A percentile compares a stretch with the other conserved stretches of the same genome.
Evolutionary conservation across 2,329 filamentous ascomycete species (phyloP).

Genomic region (Aphanocladium album): DNA sequence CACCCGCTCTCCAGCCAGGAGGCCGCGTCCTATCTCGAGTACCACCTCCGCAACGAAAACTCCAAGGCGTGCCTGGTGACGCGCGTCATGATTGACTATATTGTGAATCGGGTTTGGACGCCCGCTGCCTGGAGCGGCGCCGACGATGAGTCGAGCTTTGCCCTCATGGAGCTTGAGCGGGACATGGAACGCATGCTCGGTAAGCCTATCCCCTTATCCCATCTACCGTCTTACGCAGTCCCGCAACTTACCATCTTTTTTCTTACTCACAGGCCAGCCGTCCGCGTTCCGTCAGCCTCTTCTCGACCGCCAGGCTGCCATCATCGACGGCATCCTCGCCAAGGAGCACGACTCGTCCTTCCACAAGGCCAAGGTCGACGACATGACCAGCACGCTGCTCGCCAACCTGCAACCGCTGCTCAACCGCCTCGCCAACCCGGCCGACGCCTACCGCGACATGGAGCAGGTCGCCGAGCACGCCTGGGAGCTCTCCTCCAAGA

Average conservation of each 20-base stretch:
- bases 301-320: constrained; percentile 31
- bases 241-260: no score
- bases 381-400: constrained; percentile 37
- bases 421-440: constrained; percentile 28
- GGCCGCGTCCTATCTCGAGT: constrained; percentile 36
- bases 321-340: constrained; percentile 35
- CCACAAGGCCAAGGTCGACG: constrained; percentile 31
- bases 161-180: constrained; percentile 31
- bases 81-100: constrained; percentile 37
- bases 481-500: constrained; percentile 42
- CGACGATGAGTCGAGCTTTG: constrained; percentile 29
- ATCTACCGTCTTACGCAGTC: rapidly evolving
- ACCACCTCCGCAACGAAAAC: constrained; percentile 34
- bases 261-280: constrained; percentile 25
- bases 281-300: constrained; percentile 34
- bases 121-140: constrained; percentile 35
- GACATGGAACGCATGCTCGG: constrained; percentile 32
- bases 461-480: constrained; percentile 35
- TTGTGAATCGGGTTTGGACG: constrained; percentile 38
- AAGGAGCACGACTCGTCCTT: constrained; percentile 26
- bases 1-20: constrained; percentile 33
- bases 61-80: constrained; percentile 40
- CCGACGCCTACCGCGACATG: constrained; percentile 38
- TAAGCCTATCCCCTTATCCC: constrained; percentile 16
- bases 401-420: constrained; percentile 35